These are phyloP conservation scores for Echinosophora koreensis DNA, from an alignment of 306 rosid genomes.

Conservation along the genomic window DNA sequence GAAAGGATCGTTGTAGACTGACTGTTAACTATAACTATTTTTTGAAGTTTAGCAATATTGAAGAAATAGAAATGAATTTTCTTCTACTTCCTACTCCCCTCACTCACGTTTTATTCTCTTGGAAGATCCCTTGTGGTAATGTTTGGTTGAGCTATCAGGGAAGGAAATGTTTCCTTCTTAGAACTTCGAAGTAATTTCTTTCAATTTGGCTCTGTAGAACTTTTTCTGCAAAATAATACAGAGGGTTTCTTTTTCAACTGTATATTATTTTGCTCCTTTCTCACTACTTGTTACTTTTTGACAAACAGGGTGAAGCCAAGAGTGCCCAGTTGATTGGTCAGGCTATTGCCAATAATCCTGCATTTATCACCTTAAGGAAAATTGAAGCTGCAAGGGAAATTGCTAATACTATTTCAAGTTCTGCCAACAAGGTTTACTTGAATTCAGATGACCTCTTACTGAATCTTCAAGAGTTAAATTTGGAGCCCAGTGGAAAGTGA, in stretches of 20 bases:
- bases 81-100: neutral
- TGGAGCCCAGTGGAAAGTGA: constrained; percentile 58
- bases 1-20: neutral
- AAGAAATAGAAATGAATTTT: neutral
- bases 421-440: constrained; percentile 75
- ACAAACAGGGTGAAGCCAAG: constrained; percentile 80
- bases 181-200: constrained; percentile 1
- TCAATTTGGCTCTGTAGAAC: constrained; percentile 6
- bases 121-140: neutral
- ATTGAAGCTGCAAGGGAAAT: constrained; percentile 95
- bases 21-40: constrained; percentile 7
- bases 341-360: constrained; percentile 88
- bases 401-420: constrained; percentile 65
- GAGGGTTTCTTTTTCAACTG: neutral
- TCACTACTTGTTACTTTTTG: constrained; percentile 3
- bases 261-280: constrained; percentile 1
- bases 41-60: constrained; percentile 12
- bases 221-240: neutral
- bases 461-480: constrained; percentile 68
- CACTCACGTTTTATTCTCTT: neutral
- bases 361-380: constrained; percentile 82
- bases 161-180: constrained; percentile 2
- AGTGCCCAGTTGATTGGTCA: constrained; percentile 86
- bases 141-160: neutral
- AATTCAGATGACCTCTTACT: constrained; percentile 74